Evolutionary conservation across 1,284 basidiomycete species (phyloP).

Genomic region (Puccinia hordei): DNA sequence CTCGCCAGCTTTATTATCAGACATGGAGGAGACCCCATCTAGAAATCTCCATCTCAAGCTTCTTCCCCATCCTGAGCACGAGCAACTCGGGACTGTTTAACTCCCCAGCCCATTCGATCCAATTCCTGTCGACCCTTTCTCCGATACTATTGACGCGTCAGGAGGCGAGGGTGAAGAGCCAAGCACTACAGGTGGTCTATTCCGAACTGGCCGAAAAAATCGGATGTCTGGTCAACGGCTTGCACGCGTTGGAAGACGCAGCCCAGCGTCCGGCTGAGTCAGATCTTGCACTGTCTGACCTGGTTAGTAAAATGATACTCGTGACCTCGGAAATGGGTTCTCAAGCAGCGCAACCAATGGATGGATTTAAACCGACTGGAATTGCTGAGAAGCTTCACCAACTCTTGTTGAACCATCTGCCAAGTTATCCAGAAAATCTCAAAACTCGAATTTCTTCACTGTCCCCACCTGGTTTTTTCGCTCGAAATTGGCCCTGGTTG

Average conservation of each 20-base stretch:
- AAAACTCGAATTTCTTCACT: background rate
- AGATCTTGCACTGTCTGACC: background rate
- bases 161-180: slow-evolving; percentile 29
- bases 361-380: background rate
- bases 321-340: background rate
- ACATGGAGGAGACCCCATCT: background rate
- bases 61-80: slow-evolving; percentile 14
- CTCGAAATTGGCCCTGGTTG: slow-evolving; percentile 39
- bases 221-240: slow-evolving; percentile 15
- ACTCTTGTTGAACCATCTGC: slow-evolving; percentile 23
- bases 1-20: slow-evolving; percentile 1
- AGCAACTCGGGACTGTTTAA: background rate
- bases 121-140: slow-evolving; percentile 30
- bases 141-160: slow-evolving; percentile 33
- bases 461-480: slow-evolving; percentile 24
- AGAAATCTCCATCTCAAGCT: slow-evolving; percentile 9
- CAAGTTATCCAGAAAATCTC: background rate
- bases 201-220: slow-evolving; percentile 31
- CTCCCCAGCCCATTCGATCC: background rate
- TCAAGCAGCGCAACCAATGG: background rate
- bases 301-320: slow-evolving; percentile 20
- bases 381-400: slow-evolving; percentile 23
- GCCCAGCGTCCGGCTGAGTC: background rate
- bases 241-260: slow-evolving; percentile 20
- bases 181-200: slow-evolving; percentile 20